Evolutionary conservation across 768 basidiomycete species (phyloP).

Genomic region (Omphalotus guepiniiformis): DNA sequence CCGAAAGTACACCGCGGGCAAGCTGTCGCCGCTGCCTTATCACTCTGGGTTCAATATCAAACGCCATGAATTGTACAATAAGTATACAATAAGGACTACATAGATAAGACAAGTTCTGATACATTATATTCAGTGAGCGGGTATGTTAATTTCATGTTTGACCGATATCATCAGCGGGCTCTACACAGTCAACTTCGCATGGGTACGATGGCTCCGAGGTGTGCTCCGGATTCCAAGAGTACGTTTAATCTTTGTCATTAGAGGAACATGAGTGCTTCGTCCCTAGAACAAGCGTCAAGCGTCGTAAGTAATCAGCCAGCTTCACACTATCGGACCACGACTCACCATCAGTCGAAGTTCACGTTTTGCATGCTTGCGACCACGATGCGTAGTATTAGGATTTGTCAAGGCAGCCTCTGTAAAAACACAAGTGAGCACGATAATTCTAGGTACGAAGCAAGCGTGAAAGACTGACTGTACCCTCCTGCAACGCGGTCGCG

Average conservation of each 20-base stretch:
- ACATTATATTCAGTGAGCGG: neutral
- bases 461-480: constrained; percentile 34
- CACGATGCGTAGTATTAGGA: constrained; percentile 43
- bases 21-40: too few species aligned
- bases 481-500: constrained; percentile 44
- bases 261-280: constrained; percentile 39
- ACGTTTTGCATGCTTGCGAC: constrained; percentile 41
- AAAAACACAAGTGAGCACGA: neutral
- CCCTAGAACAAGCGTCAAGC: constrained; percentile 29
- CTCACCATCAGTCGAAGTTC: constrained; percentile 44
- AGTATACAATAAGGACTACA: neutral
- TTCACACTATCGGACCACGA: constrained; percentile 4
- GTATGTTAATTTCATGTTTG: neutral
- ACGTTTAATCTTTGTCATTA: constrained; percentile 50
- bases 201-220: constrained; percentile 23
- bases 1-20: too few species aligned
- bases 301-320: neutral
- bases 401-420: constrained; percentile 47
- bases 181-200: neutral
- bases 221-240: constrained; percentile 47
- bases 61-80: too few species aligned
- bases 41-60: too few species aligned
- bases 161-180: neutral
- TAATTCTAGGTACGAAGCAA: neutral
- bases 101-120: neutral